Evolutionary conservation across 148 eudicot species (phyloP), one percentile per base, ranked within the genome.

Genomic region (Polygonum aviculare): DNA sequence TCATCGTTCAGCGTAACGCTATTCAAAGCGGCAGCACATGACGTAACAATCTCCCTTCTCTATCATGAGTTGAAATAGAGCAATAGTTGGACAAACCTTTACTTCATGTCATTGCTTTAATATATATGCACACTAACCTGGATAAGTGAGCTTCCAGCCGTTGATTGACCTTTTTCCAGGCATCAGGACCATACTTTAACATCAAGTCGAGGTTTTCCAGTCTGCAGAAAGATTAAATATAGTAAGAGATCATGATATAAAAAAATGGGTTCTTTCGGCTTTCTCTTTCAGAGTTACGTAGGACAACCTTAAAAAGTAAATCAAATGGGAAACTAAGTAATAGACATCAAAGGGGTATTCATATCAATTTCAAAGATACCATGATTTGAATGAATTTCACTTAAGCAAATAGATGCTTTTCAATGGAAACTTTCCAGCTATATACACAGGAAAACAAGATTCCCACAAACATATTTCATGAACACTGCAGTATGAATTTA

Each of bases 161-260:
- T 80, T 90, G 95, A 78, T 94, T 94, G 84, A 89, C 85, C 78
- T 82, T 88, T 79, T 90, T 94, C 98, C 98, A 94, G 41, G 83
- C 84, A 44, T 94, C 98, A 76, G 90, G 95, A 50, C 90, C 95
- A 82, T 87, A 86, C 81, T 90, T 94, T 16, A 89, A 81, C 91
- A 92, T 92, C 78, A 92, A 76, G 12, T 94, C 98, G 55, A 94
- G 82, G 85, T 94, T 94, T 84, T 94, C 97, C 80, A 94, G 79
- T 91, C 98, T 94, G 78, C 78, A 77, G 22, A 70, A 52, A 51
- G 38, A 63, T 36, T 67, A 36, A 1, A 16, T 38, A 10, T 6
- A 67, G 72, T 36, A 67, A 67, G 72, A 36, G 1, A 5, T 5
- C 18, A 12, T 26, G 69, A 31, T 4, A 33, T 10, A 0, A 63